Percentiles rank a stretch among this genome's conserved stretches.
phyloP scores from a whole-genome alignment of 2,329 filamentous ascomycete species.

The Tolypocladium cylindrosporum region DNA sequence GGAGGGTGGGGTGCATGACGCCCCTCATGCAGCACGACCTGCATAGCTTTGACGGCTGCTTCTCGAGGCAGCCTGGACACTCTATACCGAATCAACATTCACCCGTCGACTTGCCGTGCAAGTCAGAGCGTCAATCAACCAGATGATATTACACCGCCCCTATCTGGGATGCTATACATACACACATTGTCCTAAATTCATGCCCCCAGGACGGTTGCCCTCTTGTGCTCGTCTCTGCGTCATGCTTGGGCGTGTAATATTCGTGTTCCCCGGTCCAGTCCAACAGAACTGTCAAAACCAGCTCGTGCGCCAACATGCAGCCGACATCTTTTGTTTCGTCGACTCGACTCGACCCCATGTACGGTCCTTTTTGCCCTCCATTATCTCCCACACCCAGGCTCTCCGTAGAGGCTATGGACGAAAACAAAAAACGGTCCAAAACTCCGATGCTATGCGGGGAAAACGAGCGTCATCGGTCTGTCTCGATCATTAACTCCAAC shows the following conservation, averaged over 20 bases:
- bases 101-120: background rate
- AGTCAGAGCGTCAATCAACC: background rate
- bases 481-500: background rate
- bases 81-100: too few relatives aligned
- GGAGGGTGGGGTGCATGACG: background rate
- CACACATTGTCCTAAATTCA: background rate
- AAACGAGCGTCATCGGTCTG: background rate
- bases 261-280: background rate
- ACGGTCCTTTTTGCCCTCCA: background rate
- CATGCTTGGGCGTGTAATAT: background rate
- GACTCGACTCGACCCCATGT: background rate
- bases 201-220: background rate
- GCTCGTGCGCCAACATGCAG: background rate
- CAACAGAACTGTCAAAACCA: background rate
- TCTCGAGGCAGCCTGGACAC: background rate
- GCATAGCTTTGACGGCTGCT: background rate
- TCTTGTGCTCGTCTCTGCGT: background rate
- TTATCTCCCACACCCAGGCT: background rate
- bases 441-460: conserved; percentile 13
- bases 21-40: background rate
- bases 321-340: background rate
- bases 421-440: background rate
- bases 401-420: background rate
- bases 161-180: background rate
- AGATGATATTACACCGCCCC: background rate